Evolutionary conservation across 2,329 filamentous ascomycete genomes (phyloP).

Genomic region (Epichloe uncinata): DNA sequence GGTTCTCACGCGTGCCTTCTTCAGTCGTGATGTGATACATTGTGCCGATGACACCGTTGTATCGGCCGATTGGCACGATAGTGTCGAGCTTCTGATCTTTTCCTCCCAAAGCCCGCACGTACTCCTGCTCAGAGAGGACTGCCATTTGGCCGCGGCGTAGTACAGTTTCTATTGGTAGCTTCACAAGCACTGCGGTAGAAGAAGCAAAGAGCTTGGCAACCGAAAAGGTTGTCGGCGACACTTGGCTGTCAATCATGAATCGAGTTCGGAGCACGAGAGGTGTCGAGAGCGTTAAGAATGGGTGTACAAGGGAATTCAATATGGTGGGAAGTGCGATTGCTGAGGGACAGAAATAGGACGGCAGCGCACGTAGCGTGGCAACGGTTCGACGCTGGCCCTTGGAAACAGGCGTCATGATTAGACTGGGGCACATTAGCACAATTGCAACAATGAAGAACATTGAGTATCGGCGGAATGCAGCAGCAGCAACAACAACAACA

Average conservation of each 20-base stretch:
- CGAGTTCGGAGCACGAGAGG: conserved; percentile 79
- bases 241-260: conserved; percentile 67
- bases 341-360: conserved; percentile 60
- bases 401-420: conserved; percentile 73
- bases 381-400: conserved; percentile 65
- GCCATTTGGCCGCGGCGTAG: conserved; percentile 77
- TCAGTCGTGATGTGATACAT: conserved; percentile 78
- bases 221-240: conserved; percentile 71
- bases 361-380: conserved; percentile 62
- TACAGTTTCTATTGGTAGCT: conserved; percentile 88
- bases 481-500: conserved; percentile 19
- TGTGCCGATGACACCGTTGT: conserved; percentile 77
- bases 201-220: conserved; percentile 71
- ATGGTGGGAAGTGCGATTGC: conserved; percentile 70
- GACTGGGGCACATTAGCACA: conserved; percentile 28
- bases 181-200: conserved; percentile 67
- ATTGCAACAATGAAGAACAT: background rate
- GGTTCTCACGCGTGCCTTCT: conserved; percentile 51
- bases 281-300: conserved; percentile 66
- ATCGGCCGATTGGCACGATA: conserved; percentile 67
- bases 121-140: conserved; percentile 44
- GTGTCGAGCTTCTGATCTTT: conserved; percentile 44
- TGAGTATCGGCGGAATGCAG: background rate
- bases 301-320: conserved; percentile 73
- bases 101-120: conserved; percentile 34